Evolutionary conservation across 2,329 filamentous ascomycete genomes (phyloP), one percentile per base, ranked within the genome.

Genomic region (Aspergillus caelatus): DNA sequence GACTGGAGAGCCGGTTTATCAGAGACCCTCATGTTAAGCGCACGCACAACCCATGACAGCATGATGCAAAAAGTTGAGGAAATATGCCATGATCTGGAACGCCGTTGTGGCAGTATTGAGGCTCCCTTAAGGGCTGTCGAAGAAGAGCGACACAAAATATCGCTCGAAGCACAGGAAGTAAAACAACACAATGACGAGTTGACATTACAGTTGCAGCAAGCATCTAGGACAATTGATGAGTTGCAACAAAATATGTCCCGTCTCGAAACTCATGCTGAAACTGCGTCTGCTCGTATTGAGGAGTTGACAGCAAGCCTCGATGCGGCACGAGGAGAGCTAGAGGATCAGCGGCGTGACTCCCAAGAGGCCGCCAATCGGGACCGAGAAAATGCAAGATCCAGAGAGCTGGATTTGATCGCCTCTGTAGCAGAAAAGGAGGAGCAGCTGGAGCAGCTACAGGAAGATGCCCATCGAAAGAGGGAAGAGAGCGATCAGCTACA

Each of bases 1-100:
- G 78, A 86, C 63, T 89, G 86, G 86, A 80, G 80, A 65, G 68
- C 77, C 39, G 78, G 76, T 4, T 70, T 88, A 12, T 75, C 77
- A 0, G 74, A 77, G 9, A 78, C 81, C 14, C 74, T 88, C n/a
- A 71, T 77, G 34, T 71, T 75, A 28, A 77, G 79, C 66, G 77
- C 81, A 16, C 75, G 74, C 16, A 74, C 78, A 30, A 81, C 83
- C 36, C 77, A 83, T 9, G 77, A 83, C n/a, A 75, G 73, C 2
- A 74, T 88, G 10, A 72, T 85, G 32, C 76, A 79, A 11, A 79
- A 82, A 23, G 81, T 88, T 19, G 78, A 81, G 19, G 79, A 84
- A 39, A 81, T 85, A 14, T 88, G 86, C 68, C 79, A 81, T 28
- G 85, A 87, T 61, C 76, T 89, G 1, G 86, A 89, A 67, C 75